Percentiles rank a stretch among this genome's conserved stretches.
Evolutionary conservation across 2,329 filamentous ascomycete species (phyloP).

Genomic region (Xylaria polymorpha): DNA sequence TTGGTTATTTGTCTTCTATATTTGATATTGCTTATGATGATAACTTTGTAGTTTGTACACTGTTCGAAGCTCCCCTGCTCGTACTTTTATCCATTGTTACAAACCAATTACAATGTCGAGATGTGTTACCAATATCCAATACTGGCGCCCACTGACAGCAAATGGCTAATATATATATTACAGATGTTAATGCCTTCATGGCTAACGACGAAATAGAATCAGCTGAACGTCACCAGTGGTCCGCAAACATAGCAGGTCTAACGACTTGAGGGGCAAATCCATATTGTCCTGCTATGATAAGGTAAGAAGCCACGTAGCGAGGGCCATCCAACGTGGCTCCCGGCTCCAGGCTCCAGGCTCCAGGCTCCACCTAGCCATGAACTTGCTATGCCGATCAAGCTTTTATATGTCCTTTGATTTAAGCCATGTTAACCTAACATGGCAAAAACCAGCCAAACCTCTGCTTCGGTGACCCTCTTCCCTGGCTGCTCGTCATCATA

Average conservation of each 20-base stretch:
- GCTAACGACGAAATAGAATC: neutral
- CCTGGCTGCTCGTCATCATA: conserved; percentile 19
- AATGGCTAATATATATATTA: neutral
- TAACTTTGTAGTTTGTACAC: neutral
- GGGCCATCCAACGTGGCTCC: conserved; percentile 21
- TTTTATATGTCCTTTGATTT: conserved; percentile 13
- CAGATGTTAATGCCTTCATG: neutral
- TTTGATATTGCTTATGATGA: neutral
- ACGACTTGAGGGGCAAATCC: conserved; percentile 14
- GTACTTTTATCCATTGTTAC: neutral
- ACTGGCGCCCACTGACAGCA: neutral
- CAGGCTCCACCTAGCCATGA: neutral
- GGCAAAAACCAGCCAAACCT: conserved; percentile 10
- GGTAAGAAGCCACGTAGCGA: conserved; percentile 13
- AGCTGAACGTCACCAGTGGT: neutral
- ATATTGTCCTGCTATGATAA: conserved; percentile 31
- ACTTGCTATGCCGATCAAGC: conserved; percentile 17
- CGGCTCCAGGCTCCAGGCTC: too few relatives aligned
- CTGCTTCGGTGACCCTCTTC: conserved; percentile 18
- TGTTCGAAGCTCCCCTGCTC: neutral
- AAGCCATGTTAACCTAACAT: conserved; percentile 15
- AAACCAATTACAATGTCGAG: neutral
- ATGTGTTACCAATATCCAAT: neutral
- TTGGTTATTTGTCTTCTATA: neutral
- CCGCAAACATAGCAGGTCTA: conserved; percentile 8